A percentile compares a stretch with the other conserved stretches of the same genome.
Conservation (phyloP, 2,329 filamentous ascomycete genomes). For the Aureobasidium musti region DNA sequence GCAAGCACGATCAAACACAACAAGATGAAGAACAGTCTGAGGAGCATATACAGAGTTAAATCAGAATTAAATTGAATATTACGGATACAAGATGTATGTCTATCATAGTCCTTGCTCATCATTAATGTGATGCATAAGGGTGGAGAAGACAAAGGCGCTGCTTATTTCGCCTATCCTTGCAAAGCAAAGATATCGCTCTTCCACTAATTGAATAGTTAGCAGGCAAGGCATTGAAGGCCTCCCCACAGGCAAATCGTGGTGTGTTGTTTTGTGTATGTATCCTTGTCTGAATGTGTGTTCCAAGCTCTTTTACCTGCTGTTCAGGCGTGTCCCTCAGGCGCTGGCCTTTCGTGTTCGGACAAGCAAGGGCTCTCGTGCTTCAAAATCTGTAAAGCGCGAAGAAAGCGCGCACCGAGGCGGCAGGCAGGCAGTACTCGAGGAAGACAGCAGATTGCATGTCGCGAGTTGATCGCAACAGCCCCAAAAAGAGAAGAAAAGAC, state of each 20-base stretch:
- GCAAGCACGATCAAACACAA: neutral
- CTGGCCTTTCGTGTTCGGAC: no score
- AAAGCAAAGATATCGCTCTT: neutral
- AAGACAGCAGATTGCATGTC: no score
- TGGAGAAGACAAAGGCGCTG: conserved; percentile 27
- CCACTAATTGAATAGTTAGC: conserved; percentile 27
- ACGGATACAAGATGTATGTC: conserved; percentile 5
- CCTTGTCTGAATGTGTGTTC: neutral
- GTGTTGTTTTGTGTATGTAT: conserved; percentile 2
- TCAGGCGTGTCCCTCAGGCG: neutral
- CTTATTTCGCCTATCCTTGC: conserved; percentile 22
- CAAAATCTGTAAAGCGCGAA: neutral
- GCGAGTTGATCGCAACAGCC: no score
- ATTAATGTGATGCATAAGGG: conserved; percentile 10
- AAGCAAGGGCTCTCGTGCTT: neutral
- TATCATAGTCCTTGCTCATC: conserved; percentile 24
- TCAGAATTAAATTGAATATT: no score
- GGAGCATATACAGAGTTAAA: neutral
- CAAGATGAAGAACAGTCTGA: neutral
- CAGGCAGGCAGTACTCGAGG: no score
- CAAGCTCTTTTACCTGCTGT: neutral
- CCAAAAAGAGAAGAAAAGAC: no score
- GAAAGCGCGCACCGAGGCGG: neutral
- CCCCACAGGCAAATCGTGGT: conserved; percentile 25
- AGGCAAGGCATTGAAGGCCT: conserved; percentile 19